Conservation (phyloP, 495 filamentous ascomycete genomes). For the Xylaria castorea region DNA sequence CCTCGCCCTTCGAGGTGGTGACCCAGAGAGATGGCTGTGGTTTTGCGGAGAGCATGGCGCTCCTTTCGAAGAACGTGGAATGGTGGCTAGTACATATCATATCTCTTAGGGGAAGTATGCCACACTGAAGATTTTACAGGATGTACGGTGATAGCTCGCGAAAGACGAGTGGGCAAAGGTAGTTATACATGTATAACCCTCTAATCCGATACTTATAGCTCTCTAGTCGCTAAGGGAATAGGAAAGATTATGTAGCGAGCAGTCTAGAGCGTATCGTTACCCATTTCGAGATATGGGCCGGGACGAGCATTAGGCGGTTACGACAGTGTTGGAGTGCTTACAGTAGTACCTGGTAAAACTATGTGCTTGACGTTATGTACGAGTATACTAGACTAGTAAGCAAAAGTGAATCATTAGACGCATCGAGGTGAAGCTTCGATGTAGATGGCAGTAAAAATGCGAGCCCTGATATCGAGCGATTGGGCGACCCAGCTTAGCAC, state of each 20-base stretch:
- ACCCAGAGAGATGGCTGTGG: conserved; percentile 80
- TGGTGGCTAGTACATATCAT: conserved; percentile 76
- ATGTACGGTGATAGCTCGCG: conserved; percentile 1
- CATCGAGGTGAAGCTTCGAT: neutral
- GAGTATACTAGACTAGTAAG: conserved; percentile 2
- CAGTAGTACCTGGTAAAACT: neutral
- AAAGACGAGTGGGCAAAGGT: neutral
- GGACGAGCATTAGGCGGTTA: neutral
- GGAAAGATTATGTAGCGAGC: neutral
- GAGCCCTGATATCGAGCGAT: neutral
- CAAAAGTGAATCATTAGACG: neutral
- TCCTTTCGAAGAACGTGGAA: conserved; percentile 75
- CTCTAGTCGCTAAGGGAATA: neutral
- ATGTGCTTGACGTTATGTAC: neutral
- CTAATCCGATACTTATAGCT: neutral
- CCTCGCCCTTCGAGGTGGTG: conserved; percentile 76
- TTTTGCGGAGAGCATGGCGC: conserved; percentile 82
- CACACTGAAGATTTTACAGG: conserved; percentile 55
- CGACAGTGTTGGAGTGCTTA: neutral
- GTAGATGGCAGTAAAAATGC: neutral
- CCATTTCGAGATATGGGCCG: neutral
- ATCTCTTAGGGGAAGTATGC: conserved; percentile 68
- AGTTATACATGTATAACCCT: neutral
- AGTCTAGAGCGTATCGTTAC: neutral
- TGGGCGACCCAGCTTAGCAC: neutral